Percentiles rank a stretch among this genome's conserved stretches.
These are phyloP conservation scores for Podospora conica DNA, from an alignment of 495 filamentous ascomycete species.

Conservation along the genomic window DNA sequence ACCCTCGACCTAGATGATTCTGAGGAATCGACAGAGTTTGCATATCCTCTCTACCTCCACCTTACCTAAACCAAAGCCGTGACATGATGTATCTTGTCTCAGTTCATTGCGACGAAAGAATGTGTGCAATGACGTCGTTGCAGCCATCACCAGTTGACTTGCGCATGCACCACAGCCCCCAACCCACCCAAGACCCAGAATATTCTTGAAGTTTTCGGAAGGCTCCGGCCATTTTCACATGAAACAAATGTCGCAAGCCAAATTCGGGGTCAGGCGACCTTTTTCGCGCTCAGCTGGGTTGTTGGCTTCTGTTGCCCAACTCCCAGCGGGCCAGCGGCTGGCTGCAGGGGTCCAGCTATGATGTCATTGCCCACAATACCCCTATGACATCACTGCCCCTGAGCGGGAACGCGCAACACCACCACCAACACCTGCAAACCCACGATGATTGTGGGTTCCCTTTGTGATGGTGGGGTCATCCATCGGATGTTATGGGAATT, in stretches of 20 bases:
- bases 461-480: not conserved
- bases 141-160: not conserved
- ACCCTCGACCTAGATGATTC: not conserved
- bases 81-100: not conserved
- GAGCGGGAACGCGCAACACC: not conserved
- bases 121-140: not conserved
- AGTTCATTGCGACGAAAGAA: not conserved
- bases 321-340: not conserved
- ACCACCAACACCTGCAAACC: not conserved
- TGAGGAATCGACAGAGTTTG: not conserved
- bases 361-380: conserved; percentile 1
- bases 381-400: conserved; percentile 5
- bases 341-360: conserved; percentile 1
- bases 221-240: no score
- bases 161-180: not conserved
- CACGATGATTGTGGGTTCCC: not conserved
- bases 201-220: no score
- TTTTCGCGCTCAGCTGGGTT: not conserved
- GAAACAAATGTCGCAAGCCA: not conserved
- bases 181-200: not conserved
- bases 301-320: not conserved
- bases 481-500: not conserved
- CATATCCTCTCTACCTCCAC: no score
- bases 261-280: not conserved
- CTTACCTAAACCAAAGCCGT: no score